These are phyloP conservation scores for Ophiostoma tasmaniense DNA, from an alignment of 2,329 filamentous ascomycete genomes.

Conservation along the genomic window DNA sequence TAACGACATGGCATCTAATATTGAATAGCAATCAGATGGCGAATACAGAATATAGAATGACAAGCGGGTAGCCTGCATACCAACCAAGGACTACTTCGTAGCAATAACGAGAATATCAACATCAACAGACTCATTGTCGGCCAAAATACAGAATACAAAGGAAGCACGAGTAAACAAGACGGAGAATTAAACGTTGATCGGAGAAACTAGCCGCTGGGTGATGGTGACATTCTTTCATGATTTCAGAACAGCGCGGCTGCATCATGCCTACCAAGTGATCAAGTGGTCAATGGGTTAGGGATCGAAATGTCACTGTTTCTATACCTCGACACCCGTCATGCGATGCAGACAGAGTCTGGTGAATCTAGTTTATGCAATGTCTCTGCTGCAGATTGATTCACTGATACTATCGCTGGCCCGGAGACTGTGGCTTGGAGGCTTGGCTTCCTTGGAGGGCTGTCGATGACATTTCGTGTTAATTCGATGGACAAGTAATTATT, in stretches of 20 bases:
- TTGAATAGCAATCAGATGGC: background rate
- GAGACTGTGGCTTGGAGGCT: background rate
- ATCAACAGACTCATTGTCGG: background rate
- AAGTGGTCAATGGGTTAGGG: background rate
- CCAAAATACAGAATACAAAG: background rate
- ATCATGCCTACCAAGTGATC: background rate
- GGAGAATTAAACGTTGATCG: background rate
- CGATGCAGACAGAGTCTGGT: too few relatives aligned
- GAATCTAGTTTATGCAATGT: background rate
- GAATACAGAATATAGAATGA: background rate
- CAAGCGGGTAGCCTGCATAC: background rate
- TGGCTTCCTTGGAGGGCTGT: background rate
- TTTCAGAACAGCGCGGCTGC: background rate
- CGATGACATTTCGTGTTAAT: background rate
- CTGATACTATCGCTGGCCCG: background rate
- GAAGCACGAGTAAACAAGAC: background rate
- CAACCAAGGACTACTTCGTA: background rate
- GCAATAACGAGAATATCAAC: background rate
- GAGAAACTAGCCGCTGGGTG: background rate
- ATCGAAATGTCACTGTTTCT: background rate
- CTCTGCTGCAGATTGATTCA: background rate
- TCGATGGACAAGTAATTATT: background rate
- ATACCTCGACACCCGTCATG: background rate
- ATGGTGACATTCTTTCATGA: too few relatives aligned
- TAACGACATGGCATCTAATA: background rate